Base-by-base conservation (phyloP, 2,329 filamentous ascomycete species). In the Cordyceps cateniannulata region DNA sequence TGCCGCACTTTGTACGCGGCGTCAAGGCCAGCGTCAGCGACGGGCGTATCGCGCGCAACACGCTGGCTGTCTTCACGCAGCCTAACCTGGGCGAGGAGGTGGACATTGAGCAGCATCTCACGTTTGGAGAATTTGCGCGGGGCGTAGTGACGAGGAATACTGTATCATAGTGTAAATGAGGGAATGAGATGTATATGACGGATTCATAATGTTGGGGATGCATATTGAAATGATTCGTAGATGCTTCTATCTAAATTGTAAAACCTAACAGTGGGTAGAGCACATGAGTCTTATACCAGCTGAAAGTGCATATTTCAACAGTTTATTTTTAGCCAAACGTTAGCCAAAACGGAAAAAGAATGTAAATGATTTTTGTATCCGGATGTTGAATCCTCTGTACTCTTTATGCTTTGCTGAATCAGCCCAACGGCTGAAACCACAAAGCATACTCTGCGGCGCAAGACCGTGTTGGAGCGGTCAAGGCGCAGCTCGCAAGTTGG, bases 51-150 rank as follows among this genome's bases (percentile, higher is more conserved):
- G 89, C 89, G 29, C 79, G 89, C 62, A 98, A 98, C 76, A 99
- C 95, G 10, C 76, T 99, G 66, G 95, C 95, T 0, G 92, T 98
- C 10, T 99, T 98, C 70, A 99, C 93, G 62, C 95, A 99, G 81
- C 95, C 95, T 25, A 96, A 97, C 76, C 74, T 98, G 63, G 89
- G 84, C 67, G 90, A 93, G 67, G 82, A 85, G 75, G 88, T 93
- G 16, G 90, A 93, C 69, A 81, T 84, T 62, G 78, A 83, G 70
- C 80, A 85, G 67, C 81, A 83, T 42, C 79, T 86, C 61, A 88
- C 84, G 44, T 93, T 93, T 81, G 90, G 88, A 24, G 83, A 88
- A 68, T 91, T 93, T 78, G 89, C 89, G 3, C 73, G 83, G 57
- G 81, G 81, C 0, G 79, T 86, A 55, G 82, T 86, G 42, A 77